Base-by-base conservation (phyloP, 441 rosid species). In the Adansonia madagascariensis region DNA sequence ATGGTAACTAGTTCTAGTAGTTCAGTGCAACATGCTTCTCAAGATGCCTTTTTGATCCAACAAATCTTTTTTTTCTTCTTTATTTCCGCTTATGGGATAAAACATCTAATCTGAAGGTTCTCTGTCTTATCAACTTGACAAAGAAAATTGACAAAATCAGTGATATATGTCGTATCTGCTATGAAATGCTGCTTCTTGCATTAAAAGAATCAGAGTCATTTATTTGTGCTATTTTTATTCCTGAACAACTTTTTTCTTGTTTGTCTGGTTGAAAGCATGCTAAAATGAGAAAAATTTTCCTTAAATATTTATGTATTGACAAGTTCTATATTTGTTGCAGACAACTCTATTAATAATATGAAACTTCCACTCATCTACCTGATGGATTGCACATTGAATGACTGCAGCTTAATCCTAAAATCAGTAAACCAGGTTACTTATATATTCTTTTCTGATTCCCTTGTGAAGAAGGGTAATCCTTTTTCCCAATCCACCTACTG, bases 371-470 rank as follows among this genome's bases (percentile, higher is more conserved):
- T 82, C 22, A 87, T 96, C 85, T 96, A 87, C 88, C 73, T 89
- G 80, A 89, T 96, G 92, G 98, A 94, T 83, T 96, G 99, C 89
- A 89, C 94, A 63, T 79, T 90, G 88, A 96, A 92, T 77, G 99
- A 96, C 78, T 96, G 99, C 90, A 89, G 91, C 85, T 84, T 82
- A 60, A 90, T 91, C 75, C 81, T 94, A 60, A 89, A 86, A 77
- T 87, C 96, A 69, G 65, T 85, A 50, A 80, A 85, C 79, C 90
- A 89, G 98, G 99, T 94, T 77, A 68, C 74, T 81, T 59, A 60
- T 69, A 57, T 65, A 76, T 59, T 43, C 59, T 15, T 22, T 4
- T 22, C 50, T 62, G 35, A 59, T 71, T 77, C 73, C 7, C 75
- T 44, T 71, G 1, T 35, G 27, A 62, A 59, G 14, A 12, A 41